Evolutionary conservation across 1,139 yeast species (phyloP), one percentile per base, ranked within the genome.

Genomic region (Suhomyces maxii): DNA sequence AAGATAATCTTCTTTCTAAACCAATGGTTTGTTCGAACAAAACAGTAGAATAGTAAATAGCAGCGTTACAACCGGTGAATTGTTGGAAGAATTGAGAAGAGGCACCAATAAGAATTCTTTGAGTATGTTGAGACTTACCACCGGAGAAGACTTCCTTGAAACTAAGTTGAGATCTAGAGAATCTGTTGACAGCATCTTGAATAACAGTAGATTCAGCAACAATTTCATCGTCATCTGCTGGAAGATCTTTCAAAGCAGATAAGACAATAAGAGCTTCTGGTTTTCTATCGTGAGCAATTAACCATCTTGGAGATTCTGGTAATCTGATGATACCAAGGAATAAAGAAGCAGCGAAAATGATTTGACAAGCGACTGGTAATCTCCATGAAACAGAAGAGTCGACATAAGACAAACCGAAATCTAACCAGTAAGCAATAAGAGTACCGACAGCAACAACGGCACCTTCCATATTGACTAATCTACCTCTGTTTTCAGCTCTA

Each of bases 281-380:
- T 48, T 68, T 65, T 53, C 79, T 72, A 43, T 76, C 79, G 47
- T 76, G 71, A 25, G 83, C 71, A 54, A 84, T 68, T 53, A 85
- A 73, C 87, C 87, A 86, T 71, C 91, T 79, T 51, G 93, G 90
- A 11, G 89, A 83, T 59, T 85, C 91, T 12, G 87, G 87, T 58
- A 80, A 70, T 44, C 59, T 59, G 37, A 63, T 46, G 34, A 73
- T 68, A 49, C 77, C 76, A 33, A 56, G 34, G 38, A 73, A 69
- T 45, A 74, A 62, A 44, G 67, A 44, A 11, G 54, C 45, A 7
- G 79, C 78, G 53, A 74, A 74, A 35, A 71, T 53, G 46, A 72
- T 68, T 51, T 63, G 67, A 59, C 74, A 66, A 42, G 80, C 75
- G 31, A 63, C 61, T 8, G 67, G 67, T 54, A 63, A 61, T 53